These are phyloP conservation scores for Cladosporium cucumerinum DNA, from an alignment of 2,329 filamentous ascomycete genomes.

Conservation along the genomic window DNA sequence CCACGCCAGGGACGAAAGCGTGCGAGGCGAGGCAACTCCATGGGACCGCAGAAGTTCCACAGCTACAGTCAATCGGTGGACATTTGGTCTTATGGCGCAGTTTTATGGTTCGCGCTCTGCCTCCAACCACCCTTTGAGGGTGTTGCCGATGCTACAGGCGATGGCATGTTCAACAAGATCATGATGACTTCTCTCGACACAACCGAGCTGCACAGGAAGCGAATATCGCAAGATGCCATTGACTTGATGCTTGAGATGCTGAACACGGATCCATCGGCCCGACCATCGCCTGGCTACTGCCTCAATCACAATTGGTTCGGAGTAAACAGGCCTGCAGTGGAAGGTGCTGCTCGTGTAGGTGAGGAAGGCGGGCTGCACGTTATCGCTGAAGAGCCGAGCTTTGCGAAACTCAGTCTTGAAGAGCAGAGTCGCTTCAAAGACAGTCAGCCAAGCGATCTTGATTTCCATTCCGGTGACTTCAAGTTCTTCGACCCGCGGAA, in stretches of 20 bases:
- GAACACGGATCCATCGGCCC: conserved; percentile 70
- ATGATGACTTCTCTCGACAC: conserved; percentile 74
- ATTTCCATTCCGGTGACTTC: conserved; percentile 36
- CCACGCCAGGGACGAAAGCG: conserved; percentile 58
- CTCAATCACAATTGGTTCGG: conserved; percentile 72
- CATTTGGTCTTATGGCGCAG: conserved; percentile 92
- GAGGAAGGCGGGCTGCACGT: conserved; percentile 34
- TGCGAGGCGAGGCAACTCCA: conserved; percentile 48
- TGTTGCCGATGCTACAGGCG: conserved; percentile 69
- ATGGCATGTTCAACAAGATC: conserved; percentile 77
- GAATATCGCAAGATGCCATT: conserved; percentile 65
- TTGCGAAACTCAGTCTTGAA: conserved; percentile 45
- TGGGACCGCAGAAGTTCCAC: conserved; percentile 43
- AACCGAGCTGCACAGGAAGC: conserved; percentile 55
- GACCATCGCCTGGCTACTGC: conserved; percentile 70
- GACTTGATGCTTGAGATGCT: conserved; percentile 78
- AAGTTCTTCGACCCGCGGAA: conserved; percentile 39
- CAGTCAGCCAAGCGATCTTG: conserved; percentile 30
- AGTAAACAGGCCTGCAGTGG: conserved; percentile 40
- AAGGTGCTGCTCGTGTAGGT: conserved; percentile 8
- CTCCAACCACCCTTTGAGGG: conserved; percentile 77
- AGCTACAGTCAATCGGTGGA: conserved; percentile 91
- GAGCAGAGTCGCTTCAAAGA: conserved; percentile 50
- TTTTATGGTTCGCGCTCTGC: conserved; percentile 83
- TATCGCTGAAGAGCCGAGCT: conserved; percentile 51